Evolutionary conservation across 768 basidiomycete species (phyloP), one percentile per base, ranked within the genome.

Genomic region (Lentinula raphanica): DNA sequence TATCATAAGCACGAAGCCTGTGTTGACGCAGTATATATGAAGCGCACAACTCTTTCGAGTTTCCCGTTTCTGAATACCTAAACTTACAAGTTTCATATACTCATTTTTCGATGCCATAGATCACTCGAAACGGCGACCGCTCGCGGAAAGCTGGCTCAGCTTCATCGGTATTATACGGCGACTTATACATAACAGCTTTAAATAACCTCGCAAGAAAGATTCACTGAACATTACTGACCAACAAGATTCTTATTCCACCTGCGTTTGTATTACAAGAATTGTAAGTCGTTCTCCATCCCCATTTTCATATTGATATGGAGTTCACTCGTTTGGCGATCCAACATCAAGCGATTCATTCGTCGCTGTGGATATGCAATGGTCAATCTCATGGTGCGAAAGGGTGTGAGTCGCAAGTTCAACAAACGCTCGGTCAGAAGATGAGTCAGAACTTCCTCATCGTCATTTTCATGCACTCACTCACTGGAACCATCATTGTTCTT

Each of bases 151-250:
- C 1, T 42, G 28, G 1, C 7, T 56, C 27, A 45, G 27, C 25
- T 56, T 45, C 54, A n/a, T n/a, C n/a, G n/a, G n/a, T n/a, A 32
- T 25, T 78, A 78, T 56, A 66, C 65, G 17, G 76, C 76, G 29
- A 64, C 74, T 0, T n/a, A n/a, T n/a, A n/a, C n/a, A n/a, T n/a
- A n/a, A 78, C 76, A 0, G 75, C 76, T 11, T 69, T 64, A n/a
- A 67, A 61, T 13, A 56, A 66, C 7, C 66, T 65, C 5, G 71
- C 71, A 11, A 62, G 65, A 27, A 44, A 62, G 27, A 73, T 78
- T 21, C 68, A 68, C 56, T 59, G 67, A 15, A 66, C 63, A 11
- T 53, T 76, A 25, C 76, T 74, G n/a, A 72, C 67, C 7, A n/a
- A n/a, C n/a, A n/a, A n/a, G n/a, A n/a, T 68, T 76, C 39, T 42